Base-by-base conservation (phyloP, 768 basidiomycete species). In the Lentinula guzmanii region DNA sequence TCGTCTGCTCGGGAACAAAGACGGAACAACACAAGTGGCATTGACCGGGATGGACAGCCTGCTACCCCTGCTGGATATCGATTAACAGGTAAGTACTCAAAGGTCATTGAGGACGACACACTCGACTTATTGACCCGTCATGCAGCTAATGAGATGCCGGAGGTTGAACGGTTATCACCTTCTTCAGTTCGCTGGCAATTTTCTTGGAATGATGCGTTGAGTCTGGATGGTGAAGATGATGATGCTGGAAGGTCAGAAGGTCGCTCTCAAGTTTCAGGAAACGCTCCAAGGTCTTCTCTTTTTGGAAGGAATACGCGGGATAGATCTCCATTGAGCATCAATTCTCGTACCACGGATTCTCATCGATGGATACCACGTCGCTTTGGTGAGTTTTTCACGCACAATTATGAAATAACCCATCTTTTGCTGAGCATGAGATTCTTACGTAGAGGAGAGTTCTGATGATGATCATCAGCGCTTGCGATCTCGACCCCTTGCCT, bases 121-220 rank as follows among this genome's bases (percentile, higher is more conserved):
- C 13, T 15, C 42, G 2, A 13, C 13, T 48, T n/a, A 24, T 48
- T 24, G n/a, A 48, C 42, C 37, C 9, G 16, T 24, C 8, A 6
- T 24, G 21, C 9, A 24, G 46, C 46, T 48, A 4, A 48, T n/a
- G 21, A 43, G 16, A 43, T 43, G 11, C 34, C 58, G 18, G 59
- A 60, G 13, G 13, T 6, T 39, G 45, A 46, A 9, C n/a, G 59
- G 10, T 42, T n/a, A n/a, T 50, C 46, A 11, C 33, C 48, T 34
- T 13, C 35, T n/a, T 28, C 57, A 28, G 46, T 59, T 3, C 58
- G 58, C 1, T 60, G 59, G 59, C 59, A 60, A 39, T 52, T 60
- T 28, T 52, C 50, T 31, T 60, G 59, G 59, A 60, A 52, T 43
- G 59, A 60, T 34, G 59, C 59, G 31, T 33, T 60, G 45, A 45